Percentiles rank a stretch among this genome's conserved stretches.
Evolutionary conservation across 352 stramenopile genomes (phyloP).

Genomic region (Hyaloperonospora brassicae): DNA sequence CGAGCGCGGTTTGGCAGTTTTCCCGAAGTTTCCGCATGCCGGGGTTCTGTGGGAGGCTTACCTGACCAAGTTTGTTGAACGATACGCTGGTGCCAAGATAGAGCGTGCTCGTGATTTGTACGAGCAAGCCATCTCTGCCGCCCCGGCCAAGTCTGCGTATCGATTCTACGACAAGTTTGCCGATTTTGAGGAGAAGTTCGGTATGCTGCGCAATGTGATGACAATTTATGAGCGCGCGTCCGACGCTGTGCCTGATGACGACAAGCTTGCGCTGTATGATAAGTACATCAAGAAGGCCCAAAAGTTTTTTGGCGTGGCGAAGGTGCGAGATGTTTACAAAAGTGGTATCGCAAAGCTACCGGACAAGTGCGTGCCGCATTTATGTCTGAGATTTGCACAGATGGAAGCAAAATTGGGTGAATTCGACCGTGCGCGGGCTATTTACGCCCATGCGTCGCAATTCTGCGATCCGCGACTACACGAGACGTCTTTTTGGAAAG

Average conservation of each 20-base stretch:
- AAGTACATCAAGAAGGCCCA: constrained; percentile 93
- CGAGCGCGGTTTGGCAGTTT: constrained; percentile 79
- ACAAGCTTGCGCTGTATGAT: constrained; percentile 92
- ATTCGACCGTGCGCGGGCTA: constrained; percentile 92
- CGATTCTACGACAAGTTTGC: constrained; percentile 82
- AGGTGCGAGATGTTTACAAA: constrained; percentile 96
- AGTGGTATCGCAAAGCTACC: constrained; percentile 89
- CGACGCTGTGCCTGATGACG: constrained; percentile 67
- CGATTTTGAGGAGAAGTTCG: constrained; percentile 95
- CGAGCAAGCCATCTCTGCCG: constrained; percentile 86
- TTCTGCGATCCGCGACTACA: constrained; percentile 94
- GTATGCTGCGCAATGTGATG: constrained; percentile 93
- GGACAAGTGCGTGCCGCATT: constrained; percentile 84
- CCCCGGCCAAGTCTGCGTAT: constrained; percentile 86
- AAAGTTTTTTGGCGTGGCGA: constrained; percentile 93
- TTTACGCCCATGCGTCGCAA: constrained; percentile 94
- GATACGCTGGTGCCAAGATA: constrained; percentile 94
- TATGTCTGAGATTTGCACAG: constrained; percentile 95
- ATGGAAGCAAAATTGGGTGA: constrained; percentile 96
- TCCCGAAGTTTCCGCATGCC: constrained; percentile 91
- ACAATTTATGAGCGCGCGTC: constrained; percentile 93
- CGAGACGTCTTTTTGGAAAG: constrained; percentile 92
- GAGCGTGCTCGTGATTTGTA: constrained; percentile 96
- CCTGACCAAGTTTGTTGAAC: constrained; percentile 90
- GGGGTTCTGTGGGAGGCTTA: constrained; percentile 96